phyloP scores from a whole-genome alignment of 495 filamentous ascomycete genomes.

The Neurospora sp. region DNA sequence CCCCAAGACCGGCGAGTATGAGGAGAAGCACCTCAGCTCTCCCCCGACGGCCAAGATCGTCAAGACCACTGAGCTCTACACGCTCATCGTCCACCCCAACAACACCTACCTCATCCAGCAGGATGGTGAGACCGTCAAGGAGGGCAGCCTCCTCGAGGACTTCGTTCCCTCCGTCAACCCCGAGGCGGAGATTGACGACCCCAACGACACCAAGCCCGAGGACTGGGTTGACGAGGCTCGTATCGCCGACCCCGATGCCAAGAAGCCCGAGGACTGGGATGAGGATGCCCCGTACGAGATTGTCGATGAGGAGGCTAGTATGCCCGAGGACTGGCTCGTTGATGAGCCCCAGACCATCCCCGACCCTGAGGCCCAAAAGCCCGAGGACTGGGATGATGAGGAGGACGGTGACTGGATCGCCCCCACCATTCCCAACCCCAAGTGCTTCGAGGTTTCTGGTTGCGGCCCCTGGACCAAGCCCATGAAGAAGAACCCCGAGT shows the following conservation, averaged over 20 bases:
- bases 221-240: slow-evolving; percentile 90
- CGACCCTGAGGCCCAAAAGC: slow-evolving; percentile 96
- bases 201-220: slow-evolving; percentile 87
- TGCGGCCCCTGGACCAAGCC: slow-evolving; percentile 91
- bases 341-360: slow-evolving; percentile 77
- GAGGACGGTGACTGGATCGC: slow-evolving; percentile 98
- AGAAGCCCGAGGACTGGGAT: slow-evolving; percentile 97
- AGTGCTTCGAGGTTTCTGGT: slow-evolving; percentile 87
- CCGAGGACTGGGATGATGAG: slow-evolving; percentile 99
- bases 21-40: slow-evolving; percentile 95
- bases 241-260: slow-evolving; percentile 87
- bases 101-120: slow-evolving; percentile 88
- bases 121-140: slow-evolving; percentile 75
- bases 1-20: slow-evolving; percentile 98
- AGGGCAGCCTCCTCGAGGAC: slow-evolving; percentile 87
- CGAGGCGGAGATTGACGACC: slow-evolving; percentile 89
- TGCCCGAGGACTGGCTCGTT: slow-evolving; percentile 94
- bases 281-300: slow-evolving; percentile 97
- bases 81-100: slow-evolving; percentile 88
- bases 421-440: slow-evolving; percentile 89
- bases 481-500: slow-evolving; percentile 88
- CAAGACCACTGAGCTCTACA: slow-evolving; percentile 91
- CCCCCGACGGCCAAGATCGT: slow-evolving; percentile 76
- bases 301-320: slow-evolving; percentile 81
- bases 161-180: slow-evolving; percentile 93